Evolutionary conservation across 768 basidiomycete species (phyloP).

Genomic region (Auricularia sp.): DNA sequence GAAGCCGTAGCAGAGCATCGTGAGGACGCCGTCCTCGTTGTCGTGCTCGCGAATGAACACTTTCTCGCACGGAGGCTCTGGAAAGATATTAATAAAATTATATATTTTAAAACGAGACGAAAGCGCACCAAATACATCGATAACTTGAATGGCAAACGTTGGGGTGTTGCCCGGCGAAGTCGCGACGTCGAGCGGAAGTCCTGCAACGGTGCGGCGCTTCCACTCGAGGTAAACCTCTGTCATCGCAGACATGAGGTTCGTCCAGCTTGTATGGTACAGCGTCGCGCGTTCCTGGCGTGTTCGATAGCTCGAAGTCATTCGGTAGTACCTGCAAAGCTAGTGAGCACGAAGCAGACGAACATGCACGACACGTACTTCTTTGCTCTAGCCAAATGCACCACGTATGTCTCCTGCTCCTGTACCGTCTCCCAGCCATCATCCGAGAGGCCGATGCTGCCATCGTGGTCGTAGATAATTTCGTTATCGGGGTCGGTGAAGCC

Average conservation of each 20-base stretch:
- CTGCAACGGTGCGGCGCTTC: neutral
- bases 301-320: neutral
- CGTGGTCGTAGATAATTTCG: neutral
- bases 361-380: neutral
- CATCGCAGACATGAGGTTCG: neutral
- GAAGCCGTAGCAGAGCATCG: neutral
- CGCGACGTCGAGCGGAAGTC: neutral
- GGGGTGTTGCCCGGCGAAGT: neutral
- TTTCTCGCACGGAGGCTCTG: neutral
- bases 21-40: neutral
- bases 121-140: neutral
- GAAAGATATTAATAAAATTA: neutral
- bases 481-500: neutral
- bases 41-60: neutral
- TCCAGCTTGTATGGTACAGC: neutral
- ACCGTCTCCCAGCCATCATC: neutral
- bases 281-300: neutral
- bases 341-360: neutral
- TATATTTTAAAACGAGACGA: too few relatives aligned
- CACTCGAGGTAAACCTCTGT: neutral
- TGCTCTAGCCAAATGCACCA: neutral
- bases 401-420: neutral
- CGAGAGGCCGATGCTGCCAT: neutral
- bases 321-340: neutral
- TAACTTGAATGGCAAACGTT: neutral